phyloP scores from a whole-genome alignment of 306 rosid genomes.

The Ormosia emarginata region DNA sequence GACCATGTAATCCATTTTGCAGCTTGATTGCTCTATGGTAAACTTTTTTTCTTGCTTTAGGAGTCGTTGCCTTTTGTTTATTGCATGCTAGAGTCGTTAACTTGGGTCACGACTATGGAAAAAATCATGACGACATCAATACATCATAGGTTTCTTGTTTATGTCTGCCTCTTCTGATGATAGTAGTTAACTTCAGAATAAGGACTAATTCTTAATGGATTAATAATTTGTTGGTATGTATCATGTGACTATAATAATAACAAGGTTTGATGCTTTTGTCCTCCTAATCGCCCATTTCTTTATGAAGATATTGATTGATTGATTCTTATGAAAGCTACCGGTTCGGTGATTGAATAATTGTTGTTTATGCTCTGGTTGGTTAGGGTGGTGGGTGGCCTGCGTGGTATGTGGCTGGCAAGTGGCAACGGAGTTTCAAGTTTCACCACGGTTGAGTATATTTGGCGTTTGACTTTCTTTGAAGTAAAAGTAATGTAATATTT shows the following conservation, averaged over 20 bases:
- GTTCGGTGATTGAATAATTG: background rate
- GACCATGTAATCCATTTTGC: conserved; percentile 17
- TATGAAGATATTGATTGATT: conserved; percentile 15
- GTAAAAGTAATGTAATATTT: background rate
- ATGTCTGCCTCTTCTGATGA: background rate
- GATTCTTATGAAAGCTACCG: conserved; percentile 7
- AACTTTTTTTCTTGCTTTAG: background rate
- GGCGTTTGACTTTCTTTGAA: background rate
- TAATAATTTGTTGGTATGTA: background rate
- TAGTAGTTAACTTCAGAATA: background rate
- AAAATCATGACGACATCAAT: conserved; percentile 8
- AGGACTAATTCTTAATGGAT: background rate
- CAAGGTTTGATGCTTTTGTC: background rate
- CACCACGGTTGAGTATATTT: background rate
- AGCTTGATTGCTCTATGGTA: background rate
- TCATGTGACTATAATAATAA: background rate
- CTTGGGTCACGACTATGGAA: background rate
- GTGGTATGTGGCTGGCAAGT: conserved; percentile 17
- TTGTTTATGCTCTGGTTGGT: background rate
- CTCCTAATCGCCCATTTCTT: background rate
- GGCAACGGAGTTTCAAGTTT: background rate
- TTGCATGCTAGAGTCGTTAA: background rate
- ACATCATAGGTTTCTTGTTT: background rate
- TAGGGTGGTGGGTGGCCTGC: background rate
- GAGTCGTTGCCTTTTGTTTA: background rate